phyloP scores from a whole-genome alignment of 148 eudicot genomes.

The Talinum fruticosum region DNA sequence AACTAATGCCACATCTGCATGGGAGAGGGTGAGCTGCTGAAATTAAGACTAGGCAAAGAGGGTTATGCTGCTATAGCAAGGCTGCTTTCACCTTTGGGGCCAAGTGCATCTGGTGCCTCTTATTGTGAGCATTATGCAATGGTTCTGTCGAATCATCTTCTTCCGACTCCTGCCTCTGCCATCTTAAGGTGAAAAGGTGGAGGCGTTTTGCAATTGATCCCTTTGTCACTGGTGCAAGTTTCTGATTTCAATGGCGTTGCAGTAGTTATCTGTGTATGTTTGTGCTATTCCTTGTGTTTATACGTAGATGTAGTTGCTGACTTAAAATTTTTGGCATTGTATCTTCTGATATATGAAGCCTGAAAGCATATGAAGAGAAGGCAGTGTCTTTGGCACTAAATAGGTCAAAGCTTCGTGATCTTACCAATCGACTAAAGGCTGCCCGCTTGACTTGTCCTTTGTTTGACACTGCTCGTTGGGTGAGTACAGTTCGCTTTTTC shows the following conservation, averaged over 20 bases:
- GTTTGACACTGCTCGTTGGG: slow-evolving; percentile 96
- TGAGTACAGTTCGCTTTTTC: slow-evolving; percentile 34
- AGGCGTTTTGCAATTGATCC: neutral
- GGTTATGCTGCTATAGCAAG: neutral
- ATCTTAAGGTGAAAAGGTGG: neutral
- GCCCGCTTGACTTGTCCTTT: slow-evolving; percentile 82
- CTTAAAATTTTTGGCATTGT: slow-evolving; percentile 9
- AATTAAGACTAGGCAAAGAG: too few relatives aligned
- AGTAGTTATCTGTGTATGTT: neutral
- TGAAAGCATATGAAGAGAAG: slow-evolving; percentile 87
- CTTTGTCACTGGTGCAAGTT: neutral
- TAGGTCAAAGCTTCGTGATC: slow-evolving; percentile 64
- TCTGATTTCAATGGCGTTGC: neutral
- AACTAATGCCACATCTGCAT: too few relatives aligned
- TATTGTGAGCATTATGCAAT: neutral
- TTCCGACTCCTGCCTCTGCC: neutral
- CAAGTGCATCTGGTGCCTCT: neutral
- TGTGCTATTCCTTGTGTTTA: neutral
- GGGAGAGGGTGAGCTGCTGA: too few relatives aligned
- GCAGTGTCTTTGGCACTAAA: slow-evolving; percentile 77
- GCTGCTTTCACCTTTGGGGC: neutral
- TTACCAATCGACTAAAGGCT: slow-evolving; percentile 74
- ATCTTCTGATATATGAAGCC: slow-evolving; percentile 31
- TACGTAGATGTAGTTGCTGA: slow-evolving; percentile 4
- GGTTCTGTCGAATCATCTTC: neutral